Conservation (phyloP, 495 filamentous ascomycete genomes). For the Xylaria castorea region DNA sequence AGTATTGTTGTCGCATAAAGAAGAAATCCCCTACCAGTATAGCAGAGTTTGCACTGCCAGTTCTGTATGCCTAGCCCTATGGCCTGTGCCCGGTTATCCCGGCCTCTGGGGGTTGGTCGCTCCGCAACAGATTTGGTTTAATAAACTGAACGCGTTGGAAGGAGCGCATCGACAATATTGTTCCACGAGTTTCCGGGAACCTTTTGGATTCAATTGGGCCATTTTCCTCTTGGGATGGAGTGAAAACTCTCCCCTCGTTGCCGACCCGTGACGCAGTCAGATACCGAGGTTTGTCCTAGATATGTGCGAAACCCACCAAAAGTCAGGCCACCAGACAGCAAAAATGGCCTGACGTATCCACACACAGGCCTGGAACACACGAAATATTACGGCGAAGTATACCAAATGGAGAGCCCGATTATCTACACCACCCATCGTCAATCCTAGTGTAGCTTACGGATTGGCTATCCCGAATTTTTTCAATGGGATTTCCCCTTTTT, state of each 20-base stretch:
- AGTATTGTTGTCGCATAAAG: too few relatives aligned
- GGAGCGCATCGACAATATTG: neutral
- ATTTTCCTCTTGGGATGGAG: neutral
- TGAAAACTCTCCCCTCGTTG: neutral
- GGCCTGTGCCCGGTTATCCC: neutral
- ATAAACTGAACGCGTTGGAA: neutral
- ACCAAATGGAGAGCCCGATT: neutral
- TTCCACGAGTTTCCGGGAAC: neutral
- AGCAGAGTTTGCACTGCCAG: too few relatives aligned
- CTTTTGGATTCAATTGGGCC: neutral
- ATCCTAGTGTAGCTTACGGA: neutral
- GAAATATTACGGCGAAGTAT: neutral
- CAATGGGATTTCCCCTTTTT: neutral
- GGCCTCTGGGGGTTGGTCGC: neutral
- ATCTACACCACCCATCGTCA: neutral
- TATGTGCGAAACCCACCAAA: neutral
- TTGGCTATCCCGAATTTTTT: neutral
- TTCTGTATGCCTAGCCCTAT: too few relatives aligned
- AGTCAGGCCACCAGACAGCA: slow-evolving; percentile 1
- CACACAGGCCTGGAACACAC: neutral
- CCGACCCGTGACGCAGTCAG: neutral
- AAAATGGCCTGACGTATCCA: slow-evolving; percentile 8
- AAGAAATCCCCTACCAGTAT: too few relatives aligned
- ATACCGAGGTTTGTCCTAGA: neutral
- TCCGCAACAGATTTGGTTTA: neutral